A percentile compares a stretch with the other conserved stretches of the same genome.
These are phyloP conservation scores for Solanum habrochaites DNA, from an alignment of 257 asterid genomes.

Conservation along the genomic window DNA sequence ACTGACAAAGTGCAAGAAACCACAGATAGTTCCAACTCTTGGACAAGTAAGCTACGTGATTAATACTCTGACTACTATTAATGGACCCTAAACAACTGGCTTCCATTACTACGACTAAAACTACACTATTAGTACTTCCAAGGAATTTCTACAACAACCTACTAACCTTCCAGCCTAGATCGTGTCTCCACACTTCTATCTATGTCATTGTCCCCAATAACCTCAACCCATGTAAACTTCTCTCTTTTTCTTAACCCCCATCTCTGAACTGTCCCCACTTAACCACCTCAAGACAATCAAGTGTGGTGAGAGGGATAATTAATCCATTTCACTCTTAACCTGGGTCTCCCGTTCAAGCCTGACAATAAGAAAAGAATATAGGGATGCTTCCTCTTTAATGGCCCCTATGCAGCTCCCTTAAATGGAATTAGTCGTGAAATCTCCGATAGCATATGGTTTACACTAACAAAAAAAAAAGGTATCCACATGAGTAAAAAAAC, in stretches of 20 bases:
- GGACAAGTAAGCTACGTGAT: neutral
- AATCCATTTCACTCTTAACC: neutral
- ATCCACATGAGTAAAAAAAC: neutral
- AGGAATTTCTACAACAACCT: neutral
- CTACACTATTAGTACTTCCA: neutral
- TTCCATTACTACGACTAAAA: neutral
- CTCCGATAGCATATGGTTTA: neutral
- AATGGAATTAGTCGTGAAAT: neutral
- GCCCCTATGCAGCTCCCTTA: neutral
- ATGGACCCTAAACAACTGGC: neutral
- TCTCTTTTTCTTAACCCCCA: neutral
- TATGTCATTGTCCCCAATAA: neutral
- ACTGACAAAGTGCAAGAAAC: neutral
- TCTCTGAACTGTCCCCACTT: neutral
- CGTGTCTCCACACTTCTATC: neutral
- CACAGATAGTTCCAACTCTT: too few species aligned
- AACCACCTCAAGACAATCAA: neutral
- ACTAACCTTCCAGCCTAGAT: neutral
- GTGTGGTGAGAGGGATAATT: neutral
- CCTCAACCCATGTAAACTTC: neutral
- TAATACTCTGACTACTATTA: neutral
- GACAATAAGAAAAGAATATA: neutral
- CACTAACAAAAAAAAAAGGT: neutral
- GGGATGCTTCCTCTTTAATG: neutral
- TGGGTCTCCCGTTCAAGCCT: neutral